These are phyloP conservation scores for Astrocystis sublimbata DNA, from an alignment of 495 filamentous ascomycete genomes.

Conservation along the genomic window DNA sequence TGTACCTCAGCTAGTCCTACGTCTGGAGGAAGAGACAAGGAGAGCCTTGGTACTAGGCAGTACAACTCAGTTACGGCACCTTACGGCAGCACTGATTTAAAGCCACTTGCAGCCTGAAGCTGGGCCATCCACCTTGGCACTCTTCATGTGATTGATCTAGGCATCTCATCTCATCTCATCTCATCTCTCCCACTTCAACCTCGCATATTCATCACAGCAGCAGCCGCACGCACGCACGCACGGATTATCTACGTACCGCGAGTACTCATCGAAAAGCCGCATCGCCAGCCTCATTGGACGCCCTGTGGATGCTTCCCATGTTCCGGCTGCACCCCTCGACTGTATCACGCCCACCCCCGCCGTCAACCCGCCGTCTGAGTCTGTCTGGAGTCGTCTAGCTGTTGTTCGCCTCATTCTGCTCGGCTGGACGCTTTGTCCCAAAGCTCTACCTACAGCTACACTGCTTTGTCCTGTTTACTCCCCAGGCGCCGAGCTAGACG, in stretches of 20 bases:
- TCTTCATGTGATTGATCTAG: slow-evolving; percentile 7
- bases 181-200: no score
- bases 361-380: neutral
- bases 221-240: no score
- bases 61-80: neutral
- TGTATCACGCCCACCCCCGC: neutral
- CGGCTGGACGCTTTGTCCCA: neutral
- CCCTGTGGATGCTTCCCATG: no score
- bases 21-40: no score
- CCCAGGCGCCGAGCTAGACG: neutral
- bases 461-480: neutral
- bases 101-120: neutral
- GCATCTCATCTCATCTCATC: no score
- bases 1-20: no score
- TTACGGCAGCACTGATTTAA: no score
- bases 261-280: no score
- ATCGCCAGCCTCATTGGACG: no score
- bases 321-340: neutral
- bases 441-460: neutral
- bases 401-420: neutral
- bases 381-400: neutral
- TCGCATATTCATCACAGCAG: no score
- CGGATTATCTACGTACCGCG: no score
- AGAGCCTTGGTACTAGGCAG: neutral
- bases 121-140: neutral